Evolutionary conservation across 768 basidiomycete species (phyloP), one percentile per base, ranked within the genome.

Genomic region (Pulveroboletus sp.): DNA sequence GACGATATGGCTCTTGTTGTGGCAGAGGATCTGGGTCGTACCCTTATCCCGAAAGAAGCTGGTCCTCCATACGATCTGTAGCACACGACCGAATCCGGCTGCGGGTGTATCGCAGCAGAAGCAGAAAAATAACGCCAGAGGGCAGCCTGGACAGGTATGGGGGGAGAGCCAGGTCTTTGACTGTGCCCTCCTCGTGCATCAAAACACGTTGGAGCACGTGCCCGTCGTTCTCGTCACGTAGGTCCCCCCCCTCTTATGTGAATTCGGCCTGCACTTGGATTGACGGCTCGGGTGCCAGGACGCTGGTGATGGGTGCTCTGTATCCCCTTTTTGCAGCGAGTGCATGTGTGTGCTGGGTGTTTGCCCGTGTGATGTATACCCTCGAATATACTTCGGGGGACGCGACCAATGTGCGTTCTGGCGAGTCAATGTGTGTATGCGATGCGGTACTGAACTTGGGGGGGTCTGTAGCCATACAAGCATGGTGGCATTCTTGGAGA

Each of bases 171-270:
- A 59, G 5, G 50, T 51, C 23, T 70, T 69, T 57, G 69, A 70
- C 49, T 70, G 69, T 42, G 64, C 53, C 23, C 69, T 70, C 27
- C 66, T 69, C 58, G 64, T 66, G 4, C 67, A 69, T 50, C 66
- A 67, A 48, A 67, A 68, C 47, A 80, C 81, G 0, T 68, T 83
- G 10, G 81, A 82, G 55, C 40, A 47, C 14, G 37, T 58, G 43
- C 60, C 56, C n/a, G 14, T 36, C 32, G 41, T 59, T 8, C 23
- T 60, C 8, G 32, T 53, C 19, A 35, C 51, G 59, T 60, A 42
- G 40, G 49, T 42, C n/a, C n/a, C n/a, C n/a, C n/a, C n/a, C n/a
- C n/a, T n/a, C n/a, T n/a, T n/a, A n/a, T n/a, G n/a, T n/a, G 6
- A 21, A 5, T 3, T 1, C 20, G 10, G 7, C 36, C 17, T 20